A percentile compares a stretch with the other conserved stretches of the same genome.
These are phyloP conservation scores for Fusarium sacchari DNA, from an alignment of 2,329 filamentous ascomycete genomes.

Conservation along the genomic window DNA sequence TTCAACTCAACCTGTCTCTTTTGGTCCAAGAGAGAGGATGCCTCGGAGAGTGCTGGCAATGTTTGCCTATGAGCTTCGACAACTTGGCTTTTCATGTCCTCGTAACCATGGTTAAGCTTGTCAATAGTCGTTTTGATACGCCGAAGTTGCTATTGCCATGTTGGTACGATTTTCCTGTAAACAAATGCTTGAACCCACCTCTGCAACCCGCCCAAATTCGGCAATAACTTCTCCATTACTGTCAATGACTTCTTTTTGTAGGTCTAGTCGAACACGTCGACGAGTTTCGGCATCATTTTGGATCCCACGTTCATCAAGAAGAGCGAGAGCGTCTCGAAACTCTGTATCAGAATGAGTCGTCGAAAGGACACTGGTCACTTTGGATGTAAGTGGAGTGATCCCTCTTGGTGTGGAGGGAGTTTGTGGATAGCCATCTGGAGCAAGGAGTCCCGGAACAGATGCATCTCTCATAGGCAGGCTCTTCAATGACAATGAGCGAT, in stretches of 20 bases:
- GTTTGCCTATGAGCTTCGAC: slow-evolving; percentile 79
- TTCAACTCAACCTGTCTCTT: slow-evolving; percentile 81
- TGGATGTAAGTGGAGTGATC: slow-evolving; percentile 77
- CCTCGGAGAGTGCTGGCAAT: slow-evolving; percentile 78
- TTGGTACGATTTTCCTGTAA: slow-evolving; percentile 22
- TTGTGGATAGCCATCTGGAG: slow-evolving; percentile 85
- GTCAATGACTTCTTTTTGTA: slow-evolving; percentile 92
- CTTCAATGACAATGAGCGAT: slow-evolving; percentile 34
- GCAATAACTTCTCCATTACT: slow-evolving; percentile 89
- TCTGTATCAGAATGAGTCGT: slow-evolving; percentile 93
- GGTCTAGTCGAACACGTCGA: slow-evolving; percentile 80
- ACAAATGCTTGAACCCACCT: slow-evolving; percentile 66
- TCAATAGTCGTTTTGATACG: slow-evolving; percentile 83
- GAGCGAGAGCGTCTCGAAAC: slow-evolving; percentile 83
- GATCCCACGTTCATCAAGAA: slow-evolving; percentile 77
- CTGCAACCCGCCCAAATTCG: slow-evolving; percentile 89
- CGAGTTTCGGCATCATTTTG: slow-evolving; percentile 81
- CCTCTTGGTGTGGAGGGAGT: slow-evolving; percentile 65
- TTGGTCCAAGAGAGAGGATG: slow-evolving; percentile 76
- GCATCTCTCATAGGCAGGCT: slow-evolving; percentile 38
- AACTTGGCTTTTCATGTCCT: slow-evolving; percentile 82
- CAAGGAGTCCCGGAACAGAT: slow-evolving; percentile 66
- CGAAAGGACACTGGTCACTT: slow-evolving; percentile 86
- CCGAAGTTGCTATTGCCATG: slow-evolving; percentile 76
- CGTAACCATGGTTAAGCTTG: slow-evolving; percentile 81